A percentile compares a stretch with the other conserved stretches of the same genome.
These are phyloP conservation scores for Borovskyia barvae DNA, from an alignment of 208 protist species.

Conservation along the genomic window DNA sequence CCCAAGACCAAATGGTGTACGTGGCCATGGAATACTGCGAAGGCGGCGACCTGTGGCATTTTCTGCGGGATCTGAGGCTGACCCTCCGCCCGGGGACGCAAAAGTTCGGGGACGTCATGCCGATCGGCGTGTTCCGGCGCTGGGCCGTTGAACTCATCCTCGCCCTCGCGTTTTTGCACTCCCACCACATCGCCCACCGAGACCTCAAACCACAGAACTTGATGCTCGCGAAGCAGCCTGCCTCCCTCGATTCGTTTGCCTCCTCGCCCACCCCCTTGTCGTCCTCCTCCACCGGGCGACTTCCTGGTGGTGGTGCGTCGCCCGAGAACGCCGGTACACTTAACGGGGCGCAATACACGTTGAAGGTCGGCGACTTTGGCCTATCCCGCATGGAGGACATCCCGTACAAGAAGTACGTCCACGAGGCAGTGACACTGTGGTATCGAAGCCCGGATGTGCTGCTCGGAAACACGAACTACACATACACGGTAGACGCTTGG, in stretches of 20 bases:
- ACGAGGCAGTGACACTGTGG: constrained; percentile 93
- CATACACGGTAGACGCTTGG: constrained; percentile 87
- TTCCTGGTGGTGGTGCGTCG: not conserved
- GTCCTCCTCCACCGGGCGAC: not conserved
- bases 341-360: constrained; percentile 30
- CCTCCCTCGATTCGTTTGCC: not conserved
- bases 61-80: constrained; percentile 48
- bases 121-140: constrained; percentile 37
- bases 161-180: constrained; percentile 71
- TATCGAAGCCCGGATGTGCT: constrained; percentile 93
- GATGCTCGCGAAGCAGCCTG: constrained; percentile 45
- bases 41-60: constrained; percentile 94
- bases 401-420: constrained; percentile 89
- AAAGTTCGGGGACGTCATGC: constrained; percentile 33
- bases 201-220: constrained; percentile 83
- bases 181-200: constrained; percentile 53
- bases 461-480: constrained; percentile 81
- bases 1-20: constrained; percentile 76
- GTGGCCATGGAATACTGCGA: constrained; percentile 97
- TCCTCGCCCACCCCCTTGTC: not conserved
- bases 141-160: constrained; percentile 72
- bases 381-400: constrained; percentile 83
- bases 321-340: not conserved
- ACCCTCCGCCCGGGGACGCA: constrained; percentile 6
- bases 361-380: constrained; percentile 91